Percentiles rank a stretch among this genome's conserved stretches.
These are phyloP conservation scores for Thalassiosira allenii DNA, from an alignment of 352 stramenopile species.

Conservation along the genomic window DNA sequence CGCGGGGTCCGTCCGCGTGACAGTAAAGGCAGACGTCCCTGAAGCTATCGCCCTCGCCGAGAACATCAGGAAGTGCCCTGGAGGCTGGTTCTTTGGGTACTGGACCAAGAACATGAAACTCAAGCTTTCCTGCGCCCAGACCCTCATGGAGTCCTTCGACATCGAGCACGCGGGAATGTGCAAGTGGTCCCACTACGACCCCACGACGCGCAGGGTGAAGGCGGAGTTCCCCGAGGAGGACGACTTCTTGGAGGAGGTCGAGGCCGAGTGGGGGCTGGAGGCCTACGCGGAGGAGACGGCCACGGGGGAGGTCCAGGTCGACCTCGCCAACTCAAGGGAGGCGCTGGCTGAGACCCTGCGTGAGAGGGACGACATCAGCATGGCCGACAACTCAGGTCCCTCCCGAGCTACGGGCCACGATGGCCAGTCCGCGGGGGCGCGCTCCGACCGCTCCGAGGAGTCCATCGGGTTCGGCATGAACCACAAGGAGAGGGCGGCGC, in stretches of 20 bases:
- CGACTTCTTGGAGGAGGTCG: background rate
- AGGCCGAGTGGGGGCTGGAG: background rate
- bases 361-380: background rate
- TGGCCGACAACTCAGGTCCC: background rate
- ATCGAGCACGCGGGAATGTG: background rate
- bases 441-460: background rate
- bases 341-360: background rate
- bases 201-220: background rate
- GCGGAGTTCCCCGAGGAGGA: background rate
- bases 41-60: background rate
- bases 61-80: background rate
- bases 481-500: too few relatives aligned
- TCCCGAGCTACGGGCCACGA: background rate
- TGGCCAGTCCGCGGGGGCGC: background rate
- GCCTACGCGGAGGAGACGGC: too few relatives aligned
- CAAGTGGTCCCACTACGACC: background rate
- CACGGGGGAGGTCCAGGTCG: background rate
- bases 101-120: background rate
- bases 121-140: background rate
- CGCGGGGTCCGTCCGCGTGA: background rate
- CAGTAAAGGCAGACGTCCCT: background rate
- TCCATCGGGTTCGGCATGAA: too few relatives aligned
- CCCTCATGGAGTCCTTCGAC: background rate
- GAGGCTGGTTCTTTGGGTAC: background rate
- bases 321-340: background rate